Conservation (phyloP, 2,329 filamentous ascomycete species). For the Hypomyces rosellus region DNA sequence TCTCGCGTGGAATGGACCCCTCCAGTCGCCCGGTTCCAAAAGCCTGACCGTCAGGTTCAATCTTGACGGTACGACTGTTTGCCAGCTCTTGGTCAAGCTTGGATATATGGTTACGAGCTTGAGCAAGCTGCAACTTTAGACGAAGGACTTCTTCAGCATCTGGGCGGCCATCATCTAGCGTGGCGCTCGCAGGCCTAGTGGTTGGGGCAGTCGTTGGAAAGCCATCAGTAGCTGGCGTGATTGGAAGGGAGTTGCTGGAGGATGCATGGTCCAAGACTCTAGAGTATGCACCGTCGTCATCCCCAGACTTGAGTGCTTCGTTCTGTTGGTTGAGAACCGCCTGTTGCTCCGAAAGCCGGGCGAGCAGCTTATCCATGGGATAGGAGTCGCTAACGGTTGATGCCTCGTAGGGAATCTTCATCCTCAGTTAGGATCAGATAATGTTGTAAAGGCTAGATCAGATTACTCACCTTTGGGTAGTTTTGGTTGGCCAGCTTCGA, state of each 20-base stretch:
- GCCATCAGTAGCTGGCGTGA: constrained; percentile 55
- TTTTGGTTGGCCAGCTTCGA: constrained; percentile 52
- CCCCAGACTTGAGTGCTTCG: constrained; percentile 40
- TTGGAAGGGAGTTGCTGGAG: constrained; percentile 53
- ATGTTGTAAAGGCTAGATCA: constrained; percentile 10
- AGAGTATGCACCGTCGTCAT: constrained; percentile 31
- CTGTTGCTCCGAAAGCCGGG: constrained; percentile 68
- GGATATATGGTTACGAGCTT: constrained; percentile 63
- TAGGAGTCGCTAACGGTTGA: constrained; percentile 34
- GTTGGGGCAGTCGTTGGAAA: constrained; percentile 42
- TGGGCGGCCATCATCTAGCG: constrained; percentile 34
- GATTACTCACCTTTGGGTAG: constrained; percentile 41
- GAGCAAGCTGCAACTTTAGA: constrained; percentile 64
- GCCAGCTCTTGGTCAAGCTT: constrained; percentile 66
- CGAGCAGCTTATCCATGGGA: constrained; percentile 65
- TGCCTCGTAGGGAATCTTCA: constrained; percentile 41
- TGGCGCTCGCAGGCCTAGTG: constrained; percentile 47
- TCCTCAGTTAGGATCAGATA: constrained; percentile 23
- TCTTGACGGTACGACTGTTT: constrained; percentile 54
- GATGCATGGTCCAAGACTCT: constrained; percentile 41
- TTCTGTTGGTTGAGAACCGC: constrained; percentile 53
- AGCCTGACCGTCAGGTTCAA: constrained; percentile 34
- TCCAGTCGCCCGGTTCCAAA: constrained; percentile 17
- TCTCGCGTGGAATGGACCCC: constrained; percentile 29
- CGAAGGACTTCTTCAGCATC: constrained; percentile 56